Percentiles rank a stretch among this genome's conserved stretches.
phyloP scores from a whole-genome alignment of 306 rosid species.

The Vigna hirtella region DNA sequence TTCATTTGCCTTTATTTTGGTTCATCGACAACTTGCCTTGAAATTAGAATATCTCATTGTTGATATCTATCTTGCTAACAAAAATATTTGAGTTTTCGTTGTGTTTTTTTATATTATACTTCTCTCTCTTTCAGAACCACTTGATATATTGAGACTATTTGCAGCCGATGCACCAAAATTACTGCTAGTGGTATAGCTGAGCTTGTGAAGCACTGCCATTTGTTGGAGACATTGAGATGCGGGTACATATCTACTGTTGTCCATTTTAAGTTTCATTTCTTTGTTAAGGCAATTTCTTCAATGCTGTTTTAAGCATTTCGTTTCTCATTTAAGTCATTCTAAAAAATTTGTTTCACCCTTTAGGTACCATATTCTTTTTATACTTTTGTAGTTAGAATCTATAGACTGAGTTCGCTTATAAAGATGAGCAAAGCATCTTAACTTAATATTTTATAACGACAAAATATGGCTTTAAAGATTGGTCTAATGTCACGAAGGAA shows the following conservation, averaged over 20 bases:
- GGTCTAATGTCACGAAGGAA: constrained; percentile 1
- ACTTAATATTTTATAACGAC: constrained; percentile 19
- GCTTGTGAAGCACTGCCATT: constrained; percentile 73
- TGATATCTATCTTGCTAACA: constrained; percentile 32
- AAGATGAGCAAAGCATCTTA: constrained; percentile 12
- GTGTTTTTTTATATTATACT: constrained; percentile 39
- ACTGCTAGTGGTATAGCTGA: constrained; percentile 74
- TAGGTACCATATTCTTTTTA: constrained; percentile 15
- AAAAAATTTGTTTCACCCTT: constrained; percentile 34
- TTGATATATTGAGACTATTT: constrained; percentile 53
- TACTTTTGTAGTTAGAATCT: constrained; percentile 13
- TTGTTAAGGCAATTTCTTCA: background rate
- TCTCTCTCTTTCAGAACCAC: constrained; percentile 49
- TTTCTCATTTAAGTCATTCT: background rate
- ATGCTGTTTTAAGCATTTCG: constrained; percentile 23
- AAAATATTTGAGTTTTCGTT: constrained; percentile 18
- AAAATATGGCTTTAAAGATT: constrained; percentile 22
- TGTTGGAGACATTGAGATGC: constrained; percentile 85
- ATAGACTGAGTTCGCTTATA: background rate
- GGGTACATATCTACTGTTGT: constrained; percentile 62
- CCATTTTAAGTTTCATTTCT: constrained; percentile 28
- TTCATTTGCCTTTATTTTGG: background rate
- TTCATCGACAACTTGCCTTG: background rate
- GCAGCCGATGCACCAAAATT: constrained; percentile 79
- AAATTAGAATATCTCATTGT: constrained; percentile 1